These are phyloP conservation scores for Bipolaris victoriae DNA, from an alignment of 2,329 filamentous ascomycete genomes.

Conservation along the genomic window DNA sequence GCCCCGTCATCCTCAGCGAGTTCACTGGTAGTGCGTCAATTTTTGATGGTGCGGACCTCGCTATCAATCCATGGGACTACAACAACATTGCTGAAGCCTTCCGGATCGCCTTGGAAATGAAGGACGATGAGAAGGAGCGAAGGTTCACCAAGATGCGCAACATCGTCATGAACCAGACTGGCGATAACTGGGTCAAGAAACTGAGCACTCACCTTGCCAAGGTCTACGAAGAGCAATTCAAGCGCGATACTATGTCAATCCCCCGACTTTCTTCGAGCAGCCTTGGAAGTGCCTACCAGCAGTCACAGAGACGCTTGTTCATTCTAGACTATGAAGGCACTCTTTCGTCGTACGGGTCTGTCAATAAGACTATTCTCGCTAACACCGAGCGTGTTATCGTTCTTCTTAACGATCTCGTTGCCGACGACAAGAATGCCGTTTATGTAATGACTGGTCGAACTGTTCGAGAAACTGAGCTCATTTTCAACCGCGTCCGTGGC, in stretches of 20 bases:
- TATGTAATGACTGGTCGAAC: constrained; percentile 93
- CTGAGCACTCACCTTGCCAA: constrained; percentile 73
- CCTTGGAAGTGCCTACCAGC: constrained; percentile 70
- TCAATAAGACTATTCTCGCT: constrained; percentile 81
- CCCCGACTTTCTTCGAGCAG: constrained; percentile 77
- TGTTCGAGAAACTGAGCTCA: constrained; percentile 83
- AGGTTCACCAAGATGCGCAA: constrained; percentile 77
- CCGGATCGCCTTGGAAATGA: constrained; percentile 81
- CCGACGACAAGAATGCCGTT: constrained; percentile 81
- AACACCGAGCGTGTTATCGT: constrained; percentile 86
- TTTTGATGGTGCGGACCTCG: constrained; percentile 78
- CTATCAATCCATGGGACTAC: constrained; percentile 96
- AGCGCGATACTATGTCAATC: constrained; percentile 82
- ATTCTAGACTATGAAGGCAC: constrained; percentile 95
- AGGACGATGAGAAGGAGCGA: constrained; percentile 70
- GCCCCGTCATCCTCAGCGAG: constrained; percentile 89
- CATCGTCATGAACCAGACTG: constrained; percentile 80
- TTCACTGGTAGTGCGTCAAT: constrained; percentile 92
- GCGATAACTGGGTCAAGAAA: constrained; percentile 82
- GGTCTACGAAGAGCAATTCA: constrained; percentile 83
- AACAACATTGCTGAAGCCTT: constrained; percentile 86
- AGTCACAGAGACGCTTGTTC: constrained; percentile 74
- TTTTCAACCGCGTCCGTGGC: constrained; percentile 83
- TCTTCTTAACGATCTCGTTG: constrained; percentile 78
- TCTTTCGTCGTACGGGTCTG: constrained; percentile 83